Base-by-base conservation (phyloP, 2,329 filamentous ascomycete genomes). In the Dactylellina leptospora region DNA sequence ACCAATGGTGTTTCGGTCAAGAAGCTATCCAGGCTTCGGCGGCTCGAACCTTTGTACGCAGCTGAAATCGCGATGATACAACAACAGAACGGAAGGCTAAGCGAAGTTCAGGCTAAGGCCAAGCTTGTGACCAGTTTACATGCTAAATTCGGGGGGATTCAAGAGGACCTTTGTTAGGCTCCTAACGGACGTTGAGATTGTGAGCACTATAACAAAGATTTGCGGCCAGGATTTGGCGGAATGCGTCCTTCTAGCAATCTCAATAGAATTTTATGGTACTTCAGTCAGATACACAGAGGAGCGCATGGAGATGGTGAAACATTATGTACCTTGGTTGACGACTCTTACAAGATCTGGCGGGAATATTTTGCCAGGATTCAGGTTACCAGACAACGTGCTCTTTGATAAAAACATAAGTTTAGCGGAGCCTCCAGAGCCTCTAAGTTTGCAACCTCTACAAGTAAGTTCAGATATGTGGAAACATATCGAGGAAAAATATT, bases 161-260 rank as follows among this genome's bases (percentile, higher is more conserved):
- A 51, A 25, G 25, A 51, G 47, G 18, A 51, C 25, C n/a, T 51
- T 51, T 18, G 3, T 25, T n/a, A 51, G 47, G 25, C 47, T 51
- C 25, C 22, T 51, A 18, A 30, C 47, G 10, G 47, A 51, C 30
- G 25, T 51, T 18, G 47, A 51, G 47, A 51, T 51, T n/a, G 47
- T 51, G 3, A 30, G 47, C 16, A 22, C 16, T 6, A 30, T 51
- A 13, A 18, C 13, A 3, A 51, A 51, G 25, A n/a, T 51, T 4
- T 51, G 16, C 25, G n/a, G 13, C 18, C 16, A 51, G n/a, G 3
- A 51, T 3, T 22, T 51, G 4, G 23, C 10, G 18, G n/a, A 30
- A 10, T 5, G 4, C 9, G 25, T 51, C n/a, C n/a, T 51, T 3
- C 16, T 51, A 18, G 47, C 47, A 30, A 30, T 51, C 10, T 6